A percentile compares a stretch with the other conserved stretches of the same genome.
phyloP scores from a whole-genome alignment of 1,284 basidiomycete species.

The Trametes pubescens region DNA sequence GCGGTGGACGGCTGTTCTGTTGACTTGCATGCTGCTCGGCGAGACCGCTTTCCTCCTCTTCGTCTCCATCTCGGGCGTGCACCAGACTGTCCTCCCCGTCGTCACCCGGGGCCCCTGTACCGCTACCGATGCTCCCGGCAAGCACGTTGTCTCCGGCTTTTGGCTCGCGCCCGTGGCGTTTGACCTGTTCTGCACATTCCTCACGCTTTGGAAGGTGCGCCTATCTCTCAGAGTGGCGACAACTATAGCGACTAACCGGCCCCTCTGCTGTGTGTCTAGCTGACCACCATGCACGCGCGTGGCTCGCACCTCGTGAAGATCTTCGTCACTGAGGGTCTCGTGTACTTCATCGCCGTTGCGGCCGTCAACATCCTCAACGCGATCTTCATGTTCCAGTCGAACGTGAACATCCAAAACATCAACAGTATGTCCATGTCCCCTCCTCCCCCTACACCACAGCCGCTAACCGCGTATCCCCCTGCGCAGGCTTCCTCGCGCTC shows the following conservation, averaged over 20 bases:
- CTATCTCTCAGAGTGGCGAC: too few relatives aligned
- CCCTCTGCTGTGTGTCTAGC: background rate
- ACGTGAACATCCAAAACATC: constrained; percentile 25
- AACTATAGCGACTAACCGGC: background rate
- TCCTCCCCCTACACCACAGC: background rate
- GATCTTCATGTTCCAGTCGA: constrained; percentile 24
- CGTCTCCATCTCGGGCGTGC: constrained; percentile 18
- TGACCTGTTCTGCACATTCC: constrained; percentile 20
- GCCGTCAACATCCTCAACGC: constrained; percentile 25
- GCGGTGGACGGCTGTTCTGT: constrained; percentile 10
- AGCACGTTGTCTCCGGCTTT: constrained; percentile 22
- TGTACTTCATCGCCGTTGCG: constrained; percentile 22
- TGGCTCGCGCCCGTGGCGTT: constrained; percentile 24
- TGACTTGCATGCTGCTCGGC: constrained; percentile 15
- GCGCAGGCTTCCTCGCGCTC: constrained; percentile 20
- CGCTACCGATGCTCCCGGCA: constrained; percentile 16
- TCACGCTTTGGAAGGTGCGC: constrained; percentile 19
- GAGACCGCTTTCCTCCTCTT: constrained; percentile 19
- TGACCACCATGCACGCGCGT: constrained; percentile 10
- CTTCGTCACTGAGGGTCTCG: constrained; percentile 20
- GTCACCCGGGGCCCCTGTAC: constrained; percentile 19
- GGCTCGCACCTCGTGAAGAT: constrained; percentile 21
- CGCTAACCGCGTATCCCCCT: background rate
- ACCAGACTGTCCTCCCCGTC: constrained; percentile 17
- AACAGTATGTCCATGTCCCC: constrained; percentile 12